These are phyloP conservation scores for Marasmius sp. DNA, from an alignment of 1,284 basidiomycete species.

Conservation along the genomic window DNA sequence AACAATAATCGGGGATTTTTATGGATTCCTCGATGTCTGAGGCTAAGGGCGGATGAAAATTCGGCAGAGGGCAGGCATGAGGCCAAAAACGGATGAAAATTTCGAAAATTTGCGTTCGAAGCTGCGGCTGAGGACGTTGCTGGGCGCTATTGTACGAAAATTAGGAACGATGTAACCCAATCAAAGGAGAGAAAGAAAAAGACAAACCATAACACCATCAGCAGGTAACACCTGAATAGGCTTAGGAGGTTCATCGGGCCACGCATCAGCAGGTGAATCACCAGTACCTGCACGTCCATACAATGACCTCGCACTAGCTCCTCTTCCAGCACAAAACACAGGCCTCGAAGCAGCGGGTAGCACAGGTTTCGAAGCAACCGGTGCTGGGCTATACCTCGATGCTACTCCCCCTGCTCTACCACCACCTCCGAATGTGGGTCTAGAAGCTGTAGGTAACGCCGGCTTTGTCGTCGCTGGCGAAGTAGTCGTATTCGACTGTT, in stretches of 20 bases:
- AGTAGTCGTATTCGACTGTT: neutral
- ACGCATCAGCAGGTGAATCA: slow-evolving; percentile 52
- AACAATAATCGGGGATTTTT: too few species aligned
- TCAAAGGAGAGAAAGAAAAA: slow-evolving; percentile 34
- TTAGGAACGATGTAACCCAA: slow-evolving; percentile 25
- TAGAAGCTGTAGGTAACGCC: slow-evolving; percentile 36
- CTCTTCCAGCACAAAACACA: slow-evolving; percentile 41
- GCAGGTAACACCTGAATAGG: slow-evolving; percentile 29
- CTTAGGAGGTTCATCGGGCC: slow-evolving; percentile 47
- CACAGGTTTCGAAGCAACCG: slow-evolving; percentile 33
- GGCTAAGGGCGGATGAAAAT: too few species aligned
- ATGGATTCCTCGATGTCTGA: too few species aligned
- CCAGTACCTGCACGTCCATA: slow-evolving; percentile 38
- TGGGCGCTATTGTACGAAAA: slow-evolving; percentile 25
- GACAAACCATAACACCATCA: slow-evolving; percentile 20
- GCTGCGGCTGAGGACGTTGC: slow-evolving; percentile 39
- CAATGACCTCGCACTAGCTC: slow-evolving; percentile 37
- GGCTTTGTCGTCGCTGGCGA: slow-evolving; percentile 39
- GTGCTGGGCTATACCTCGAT: too few species aligned
- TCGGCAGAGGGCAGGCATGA: too few species aligned
- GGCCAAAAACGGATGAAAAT: too few species aligned
- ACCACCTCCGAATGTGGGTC: slow-evolving; percentile 43
- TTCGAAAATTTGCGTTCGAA: slow-evolving; percentile 44
- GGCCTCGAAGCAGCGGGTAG: slow-evolving; percentile 47
- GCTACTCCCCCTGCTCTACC: neutral